Evolutionary conservation across 345 rosid genomes (phyloP), one percentile per base, ranked within the genome.

Genomic region (Diplotaxis tenuifolia): DNA sequence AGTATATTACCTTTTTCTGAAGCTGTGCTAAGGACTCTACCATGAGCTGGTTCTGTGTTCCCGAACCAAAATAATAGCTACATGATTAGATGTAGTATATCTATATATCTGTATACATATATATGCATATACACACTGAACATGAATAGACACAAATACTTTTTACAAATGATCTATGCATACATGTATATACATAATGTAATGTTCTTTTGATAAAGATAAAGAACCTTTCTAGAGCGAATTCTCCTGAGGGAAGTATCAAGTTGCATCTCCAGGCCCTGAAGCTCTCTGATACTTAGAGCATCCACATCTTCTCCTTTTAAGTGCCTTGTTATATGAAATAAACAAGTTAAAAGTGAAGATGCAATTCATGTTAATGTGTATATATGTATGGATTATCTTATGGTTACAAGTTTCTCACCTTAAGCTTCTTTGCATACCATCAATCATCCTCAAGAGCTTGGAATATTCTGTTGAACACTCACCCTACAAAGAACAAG

Each of bases 241-340:
- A 85, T 78, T 62, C 86, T 90, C 83, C 84, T 87, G n/a, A 93
- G 93, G 65, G 88, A 84, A 60, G 74, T 80, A 55, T 86, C 97
- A 60, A 93, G 86, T 82, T 93, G 97, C 56, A 87, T 90, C 80
- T 93, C 98, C 69, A 93, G 67, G 61, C 80, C 76, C 23, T 87
- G 98, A 65, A 93, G 89, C 62, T 93, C 94, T 71, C 85, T 86
- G 9, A 84, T 65, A 64, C 81, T 86, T 63, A 91, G 63, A 31
- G 85, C 38, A 42, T 86, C 94, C 79, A 93, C 49, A 53, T 84
- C 92, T 68, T 87, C 91, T 70, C 98, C 98, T 34, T 28, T 42
- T 63, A 79, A 82, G 70, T 87, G 82, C 77, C 98, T 93, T 67
- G 15, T 54, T 27, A 49, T n/a, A 62, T 19, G 1, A n/a, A 31